These are phyloP conservation scores for Schizosaccharomyces octosporus DNA, from an alignment of 805 yeast genomes.

Conservation along the genomic window DNA sequence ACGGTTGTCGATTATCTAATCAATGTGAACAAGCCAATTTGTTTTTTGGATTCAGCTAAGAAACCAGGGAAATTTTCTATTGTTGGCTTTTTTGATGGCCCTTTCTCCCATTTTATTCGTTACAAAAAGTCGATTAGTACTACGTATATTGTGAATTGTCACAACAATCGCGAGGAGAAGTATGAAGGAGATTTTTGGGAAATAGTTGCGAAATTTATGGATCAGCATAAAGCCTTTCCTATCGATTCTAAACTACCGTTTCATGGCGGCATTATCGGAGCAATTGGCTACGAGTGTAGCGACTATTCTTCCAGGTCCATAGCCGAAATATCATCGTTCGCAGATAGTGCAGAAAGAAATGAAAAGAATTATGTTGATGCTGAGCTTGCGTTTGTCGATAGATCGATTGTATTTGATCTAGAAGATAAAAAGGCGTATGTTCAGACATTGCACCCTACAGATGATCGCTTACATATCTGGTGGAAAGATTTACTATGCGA, in stretches of 20 bases:
- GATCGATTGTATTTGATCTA: slow-evolving; percentile 35
- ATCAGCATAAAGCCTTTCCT: neutral
- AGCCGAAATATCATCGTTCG: slow-evolving; percentile 2
- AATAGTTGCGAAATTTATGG: neutral
- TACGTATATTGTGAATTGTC: neutral
- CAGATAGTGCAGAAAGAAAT: neutral
- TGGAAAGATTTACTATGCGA: neutral
- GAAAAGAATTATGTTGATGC: neutral
- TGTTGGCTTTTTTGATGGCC: slow-evolving; percentile 27
- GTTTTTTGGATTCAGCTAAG: slow-evolving; percentile 49
- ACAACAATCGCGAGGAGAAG: neutral
- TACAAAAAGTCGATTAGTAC: neutral
- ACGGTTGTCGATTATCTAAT: neutral
- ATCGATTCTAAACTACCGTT: slow-evolving; percentile 35
- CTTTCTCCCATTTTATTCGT: neutral
- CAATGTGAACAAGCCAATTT: neutral
- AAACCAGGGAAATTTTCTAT: slow-evolving; percentile 74
- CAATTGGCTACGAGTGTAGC: slow-evolving; percentile 32
- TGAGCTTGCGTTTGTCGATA: slow-evolving; percentile 39
- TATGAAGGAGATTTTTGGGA: neutral
- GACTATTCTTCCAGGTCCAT: neutral
- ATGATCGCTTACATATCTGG: neutral
- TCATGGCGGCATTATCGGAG: slow-evolving; percentile 76
- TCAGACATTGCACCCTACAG: slow-evolving; percentile 20
- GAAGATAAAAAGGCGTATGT: slow-evolving; percentile 22